Percentiles rank a stretch among this genome's conserved stretches.
Evolutionary conservation across 2,329 filamentous ascomycete genomes (phyloP).

Genomic region (Microcyclospora pomicola): DNA sequence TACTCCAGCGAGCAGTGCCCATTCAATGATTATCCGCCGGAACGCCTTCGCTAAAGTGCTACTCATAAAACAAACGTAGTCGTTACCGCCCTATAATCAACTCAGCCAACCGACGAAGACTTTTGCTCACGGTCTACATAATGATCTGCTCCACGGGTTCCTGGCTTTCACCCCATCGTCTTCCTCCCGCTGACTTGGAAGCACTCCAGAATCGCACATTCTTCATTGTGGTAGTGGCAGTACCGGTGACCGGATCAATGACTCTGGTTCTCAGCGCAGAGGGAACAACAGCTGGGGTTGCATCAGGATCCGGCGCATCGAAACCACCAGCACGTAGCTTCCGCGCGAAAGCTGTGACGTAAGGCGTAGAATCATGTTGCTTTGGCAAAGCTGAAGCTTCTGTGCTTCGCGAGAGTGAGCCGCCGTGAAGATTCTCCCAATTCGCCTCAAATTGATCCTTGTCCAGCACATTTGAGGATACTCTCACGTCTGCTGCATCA

Average conservation of each 20-base stretch:
- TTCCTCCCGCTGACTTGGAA: no score
- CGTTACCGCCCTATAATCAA: no score
- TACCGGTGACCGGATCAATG: slow-evolving; percentile 2
- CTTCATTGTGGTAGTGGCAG: slow-evolving; percentile 5
- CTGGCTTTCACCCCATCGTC: no score
- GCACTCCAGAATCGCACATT: slow-evolving; percentile 8
- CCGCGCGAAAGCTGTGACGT: slow-evolving; percentile 26
- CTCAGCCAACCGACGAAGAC: no score
- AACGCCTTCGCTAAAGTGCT: no score
- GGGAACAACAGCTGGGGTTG: slow-evolving; percentile 2
- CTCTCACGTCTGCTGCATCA: slow-evolving; percentile 10
- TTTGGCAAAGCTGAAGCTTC: neutral
- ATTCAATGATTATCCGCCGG: no score
- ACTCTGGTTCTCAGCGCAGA: slow-evolving; percentile 3
- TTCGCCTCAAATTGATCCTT: neutral
- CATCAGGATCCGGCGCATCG: slow-evolving; percentile 3
- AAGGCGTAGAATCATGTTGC: slow-evolving; percentile 15
- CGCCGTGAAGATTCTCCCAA: neutral
- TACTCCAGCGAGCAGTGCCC: no score
- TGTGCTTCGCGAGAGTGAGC: neutral
- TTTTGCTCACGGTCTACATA: no score
- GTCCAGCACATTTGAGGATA: neutral
- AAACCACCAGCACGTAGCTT: slow-evolving; percentile 24
- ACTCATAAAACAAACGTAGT: no score
- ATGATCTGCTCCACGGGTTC: no score